These are phyloP conservation scores for Onygenales sp. DNA, from an alignment of 2,329 filamentous ascomycete species.

Conservation along the genomic window DNA sequence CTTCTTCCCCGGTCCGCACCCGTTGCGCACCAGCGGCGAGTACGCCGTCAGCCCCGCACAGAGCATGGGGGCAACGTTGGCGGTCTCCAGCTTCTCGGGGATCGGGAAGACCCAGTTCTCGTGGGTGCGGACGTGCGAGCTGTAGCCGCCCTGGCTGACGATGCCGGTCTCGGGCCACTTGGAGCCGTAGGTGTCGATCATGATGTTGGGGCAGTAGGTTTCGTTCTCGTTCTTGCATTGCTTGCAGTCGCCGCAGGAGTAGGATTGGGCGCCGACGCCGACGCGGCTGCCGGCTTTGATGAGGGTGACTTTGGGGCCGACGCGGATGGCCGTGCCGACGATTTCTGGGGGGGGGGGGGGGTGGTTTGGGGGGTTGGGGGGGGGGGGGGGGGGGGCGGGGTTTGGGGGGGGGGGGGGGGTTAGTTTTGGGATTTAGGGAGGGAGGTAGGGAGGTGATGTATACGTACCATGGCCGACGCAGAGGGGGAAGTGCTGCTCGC, in stretches of 20 bases:
- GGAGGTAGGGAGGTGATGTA: conserved; percentile 18
- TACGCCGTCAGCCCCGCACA: conserved; percentile 77
- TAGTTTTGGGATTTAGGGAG: too few species aligned
- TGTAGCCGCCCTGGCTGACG: conserved; percentile 48
- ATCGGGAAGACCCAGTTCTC: conserved; percentile 65
- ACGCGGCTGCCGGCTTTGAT: conserved; percentile 55
- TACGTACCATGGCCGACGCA: conserved; percentile 36
- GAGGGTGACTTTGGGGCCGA: conserved; percentile 56
- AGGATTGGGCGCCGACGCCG: conserved; percentile 58
- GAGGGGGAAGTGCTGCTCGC: conserved; percentile 40
- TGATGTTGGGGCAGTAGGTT: conserved; percentile 52
- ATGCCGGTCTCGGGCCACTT: conserved; percentile 18
- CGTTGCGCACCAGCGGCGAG: conserved; percentile 67
- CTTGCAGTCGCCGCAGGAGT: conserved; percentile 54
- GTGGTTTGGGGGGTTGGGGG: background rate
- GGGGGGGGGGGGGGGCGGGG: background rate
- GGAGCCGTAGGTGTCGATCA: conserved; percentile 42
- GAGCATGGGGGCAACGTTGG: conserved; percentile 66
- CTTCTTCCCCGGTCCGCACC: conserved; percentile 55
- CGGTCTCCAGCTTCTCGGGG: conserved; percentile 55
- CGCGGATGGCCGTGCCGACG: conserved; percentile 57
- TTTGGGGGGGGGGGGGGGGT: too few species aligned
- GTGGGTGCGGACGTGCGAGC: conserved; percentile 60
- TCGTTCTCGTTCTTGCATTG: conserved; percentile 58
- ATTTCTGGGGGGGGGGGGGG: conserved; percentile 40